Percentiles rank a stretch among this genome's conserved stretches.
phyloP scores from a whole-genome alignment of 768 basidiomycete genomes.

The Suillus clintonianus region DNA sequence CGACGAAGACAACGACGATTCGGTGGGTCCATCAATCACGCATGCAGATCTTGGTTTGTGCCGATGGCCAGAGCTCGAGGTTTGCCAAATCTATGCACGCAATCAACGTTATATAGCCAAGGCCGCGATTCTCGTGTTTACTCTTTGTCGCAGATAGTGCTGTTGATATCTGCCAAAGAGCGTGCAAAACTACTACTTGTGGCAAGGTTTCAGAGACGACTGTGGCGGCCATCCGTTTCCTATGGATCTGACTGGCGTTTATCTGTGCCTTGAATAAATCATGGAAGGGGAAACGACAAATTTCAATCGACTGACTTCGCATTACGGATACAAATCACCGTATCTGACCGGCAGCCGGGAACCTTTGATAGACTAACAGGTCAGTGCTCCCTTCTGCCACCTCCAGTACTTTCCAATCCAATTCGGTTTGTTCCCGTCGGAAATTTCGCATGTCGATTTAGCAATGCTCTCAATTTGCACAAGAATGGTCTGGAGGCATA shows the following conservation, averaged over 20 bases:
- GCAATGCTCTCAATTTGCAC: slow-evolving; percentile 86
- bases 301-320: not conserved
- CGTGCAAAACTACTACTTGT: not conserved
- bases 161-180: not conserved
- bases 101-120: not conserved
- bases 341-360: not conserved
- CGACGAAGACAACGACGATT: not conserved
- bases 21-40: not conserved
- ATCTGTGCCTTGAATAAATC: not conserved
- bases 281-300: not conserved
- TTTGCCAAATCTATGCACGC: not conserved
- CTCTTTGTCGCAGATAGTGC: not conserved
- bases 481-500: slow-evolving; percentile 97
- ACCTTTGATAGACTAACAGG: slow-evolving; percentile 10
- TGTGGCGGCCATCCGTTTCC: not conserved
- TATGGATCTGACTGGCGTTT: not conserved
- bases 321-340: not conserved
- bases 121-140: not conserved
- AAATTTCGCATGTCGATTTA: slow-evolving; percentile 78
- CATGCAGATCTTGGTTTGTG: not conserved
- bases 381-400: slow-evolving; percentile 51
- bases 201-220: not conserved
- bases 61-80: not conserved
- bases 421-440: slow-evolving; percentile 65
- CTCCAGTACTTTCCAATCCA: slow-evolving; percentile 87